Evolutionary conservation across 148 eudicot genomes (phyloP).

Genomic region (Rhododendron kiyosumense): DNA sequence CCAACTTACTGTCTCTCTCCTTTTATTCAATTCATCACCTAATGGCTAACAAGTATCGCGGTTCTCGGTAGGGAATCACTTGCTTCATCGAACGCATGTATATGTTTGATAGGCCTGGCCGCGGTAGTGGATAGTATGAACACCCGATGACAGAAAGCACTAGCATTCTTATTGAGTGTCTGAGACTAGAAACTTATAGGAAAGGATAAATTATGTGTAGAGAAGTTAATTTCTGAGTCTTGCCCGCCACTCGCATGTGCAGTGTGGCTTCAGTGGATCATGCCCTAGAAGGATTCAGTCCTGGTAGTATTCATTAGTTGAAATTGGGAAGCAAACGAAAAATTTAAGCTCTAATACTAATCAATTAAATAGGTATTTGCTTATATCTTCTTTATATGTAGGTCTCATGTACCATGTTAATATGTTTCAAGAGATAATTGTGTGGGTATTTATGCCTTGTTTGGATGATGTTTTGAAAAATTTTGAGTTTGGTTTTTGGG

Average conservation of each 20-base stretch:
- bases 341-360: neutral
- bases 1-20: neutral
- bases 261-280: neutral
- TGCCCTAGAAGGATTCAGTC: neutral
- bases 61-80: neutral
- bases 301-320: neutral
- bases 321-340: neutral
- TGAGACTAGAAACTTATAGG: neutral
- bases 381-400: neutral
- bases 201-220: neutral
- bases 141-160: neutral
- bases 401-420: neutral
- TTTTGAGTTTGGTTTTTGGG: no score
- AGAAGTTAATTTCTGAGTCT: neutral
- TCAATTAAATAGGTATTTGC: neutral
- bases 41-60: neutral
- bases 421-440: neutral
- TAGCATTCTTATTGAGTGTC: neutral
- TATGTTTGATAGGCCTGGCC: constrained; percentile 3
- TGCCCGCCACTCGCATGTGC: neutral
- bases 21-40: neutral
- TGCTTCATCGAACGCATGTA: neutral
- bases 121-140: neutral
- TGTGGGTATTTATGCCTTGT: neutral
- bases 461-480: no score